Evolutionary conservation across 768 basidiomycete species (phyloP).

Genomic region (Xerocomus potaroensis): DNA sequence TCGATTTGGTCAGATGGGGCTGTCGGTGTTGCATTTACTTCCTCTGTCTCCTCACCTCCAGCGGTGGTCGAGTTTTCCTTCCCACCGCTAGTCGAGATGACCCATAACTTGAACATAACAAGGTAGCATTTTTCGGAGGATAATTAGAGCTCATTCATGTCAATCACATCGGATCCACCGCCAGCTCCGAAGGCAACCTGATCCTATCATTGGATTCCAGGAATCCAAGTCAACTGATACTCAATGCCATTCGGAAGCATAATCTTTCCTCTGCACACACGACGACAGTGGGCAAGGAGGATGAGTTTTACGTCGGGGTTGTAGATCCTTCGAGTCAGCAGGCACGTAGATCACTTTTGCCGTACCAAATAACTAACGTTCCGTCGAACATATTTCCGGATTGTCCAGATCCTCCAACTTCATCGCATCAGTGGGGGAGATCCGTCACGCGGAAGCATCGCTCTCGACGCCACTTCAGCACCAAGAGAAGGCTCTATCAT

Average conservation of each 20-base stretch:
- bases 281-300: constrained; percentile 42
- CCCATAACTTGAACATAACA: constrained; percentile 46
- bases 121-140: constrained; percentile 33
- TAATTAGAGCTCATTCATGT: neutral
- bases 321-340: constrained; percentile 15
- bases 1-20: constrained; percentile 60
- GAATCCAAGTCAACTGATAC: constrained; percentile 60
- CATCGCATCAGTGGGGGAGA: constrained; percentile 66
- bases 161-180: neutral
- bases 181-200: constrained; percentile 66
- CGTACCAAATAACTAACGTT: neutral
- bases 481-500: constrained; percentile 48
- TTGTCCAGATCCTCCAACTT: constrained; percentile 40
- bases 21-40: constrained; percentile 55
- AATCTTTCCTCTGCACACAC: constrained; percentile 25
- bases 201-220: constrained; percentile 50
- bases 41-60: constrained; percentile 8
- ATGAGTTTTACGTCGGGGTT: constrained; percentile 56
- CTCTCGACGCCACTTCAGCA: constrained; percentile 50
- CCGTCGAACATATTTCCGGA: neutral
- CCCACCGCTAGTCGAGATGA: constrained; percentile 43
- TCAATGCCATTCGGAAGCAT: constrained; percentile 45
- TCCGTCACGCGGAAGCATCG: constrained; percentile 63
- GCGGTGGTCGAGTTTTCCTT: constrained; percentile 25
- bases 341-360: neutral